phyloP scores from a whole-genome alignment of 2,329 filamentous ascomycete species.

The Fusarium decemcellulare region DNA sequence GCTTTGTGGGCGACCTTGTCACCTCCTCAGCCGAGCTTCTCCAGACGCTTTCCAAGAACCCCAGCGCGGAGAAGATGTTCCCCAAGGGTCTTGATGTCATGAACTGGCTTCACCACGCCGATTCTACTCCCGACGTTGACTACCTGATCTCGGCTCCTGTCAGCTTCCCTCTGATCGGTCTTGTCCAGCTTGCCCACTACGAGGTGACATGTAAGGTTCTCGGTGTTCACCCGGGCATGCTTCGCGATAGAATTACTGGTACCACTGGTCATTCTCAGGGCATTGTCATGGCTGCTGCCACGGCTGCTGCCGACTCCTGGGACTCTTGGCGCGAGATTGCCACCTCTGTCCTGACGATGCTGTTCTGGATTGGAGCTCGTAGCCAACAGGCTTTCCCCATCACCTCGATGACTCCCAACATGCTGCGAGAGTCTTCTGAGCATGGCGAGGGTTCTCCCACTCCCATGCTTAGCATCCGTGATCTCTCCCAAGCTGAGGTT shows the following conservation, averaged over 20 bases:
- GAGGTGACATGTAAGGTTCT: conserved; percentile 93
- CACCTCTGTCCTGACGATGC: conserved; percentile 86
- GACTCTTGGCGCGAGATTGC: conserved; percentile 88
- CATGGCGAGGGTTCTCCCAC: conserved; percentile 96
- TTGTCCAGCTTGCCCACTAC: conserved; percentile 97
- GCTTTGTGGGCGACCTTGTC: conserved; percentile 90
- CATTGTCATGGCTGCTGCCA: conserved; percentile 92
- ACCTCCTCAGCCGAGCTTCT: conserved; percentile 86
- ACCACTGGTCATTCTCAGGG: conserved; percentile 98
- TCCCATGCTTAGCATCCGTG: conserved; percentile 97
- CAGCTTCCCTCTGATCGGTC: conserved; percentile 94
- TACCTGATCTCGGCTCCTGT: conserved; percentile 96
- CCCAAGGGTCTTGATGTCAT: conserved; percentile 97
- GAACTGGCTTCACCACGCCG: conserved; percentile 90
- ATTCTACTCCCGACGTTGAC: conserved; percentile 92
- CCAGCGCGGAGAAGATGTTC: conserved; percentile 94
- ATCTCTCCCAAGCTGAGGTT: conserved; percentile 88
- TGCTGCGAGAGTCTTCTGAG: conserved; percentile 93
- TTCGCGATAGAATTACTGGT: conserved; percentile 87
- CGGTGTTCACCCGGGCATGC: conserved; percentile 88
- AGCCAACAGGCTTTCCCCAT: conserved; percentile 98
- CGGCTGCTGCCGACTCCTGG: conserved; percentile 92
- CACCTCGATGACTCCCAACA: conserved; percentile 91
- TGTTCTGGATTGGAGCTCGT: conserved; percentile 98
- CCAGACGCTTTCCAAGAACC: conserved; percentile 86